These are phyloP conservation scores for Malus asiatica DNA, from an alignment of 306 rosid genomes.

Conservation along the genomic window DNA sequence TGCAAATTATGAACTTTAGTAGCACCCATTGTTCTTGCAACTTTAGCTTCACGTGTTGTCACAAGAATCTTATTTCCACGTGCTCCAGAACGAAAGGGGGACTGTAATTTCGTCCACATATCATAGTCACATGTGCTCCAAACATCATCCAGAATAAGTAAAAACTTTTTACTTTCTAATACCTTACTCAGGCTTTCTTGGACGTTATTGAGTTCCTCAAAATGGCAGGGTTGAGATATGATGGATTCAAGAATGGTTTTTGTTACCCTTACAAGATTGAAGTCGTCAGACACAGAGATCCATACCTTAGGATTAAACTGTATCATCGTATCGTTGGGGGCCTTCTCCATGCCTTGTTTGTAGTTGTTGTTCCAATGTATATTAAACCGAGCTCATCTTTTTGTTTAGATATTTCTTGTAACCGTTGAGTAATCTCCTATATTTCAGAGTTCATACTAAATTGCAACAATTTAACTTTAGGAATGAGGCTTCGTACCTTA, in stretches of 20 bases:
- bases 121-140: conserved; percentile 14
- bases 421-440: background rate
- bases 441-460: background rate
- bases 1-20: background rate
- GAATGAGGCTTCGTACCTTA: background rate
- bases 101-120: conserved; percentile 4
- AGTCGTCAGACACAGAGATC: background rate
- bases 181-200: background rate
- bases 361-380: background rate
- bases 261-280: background rate
- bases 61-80: conserved; percentile 16
- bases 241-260: background rate
- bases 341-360: background rate
- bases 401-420: background rate
- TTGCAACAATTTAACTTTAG: background rate
- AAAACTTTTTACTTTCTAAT: background rate
- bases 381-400: background rate
- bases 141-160: conserved; percentile 25
- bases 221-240: background rate
- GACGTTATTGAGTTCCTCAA: background rate
- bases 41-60: conserved; percentile 16
- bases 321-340: background rate
- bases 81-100: conserved; percentile 11
- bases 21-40: conserved; percentile 8
- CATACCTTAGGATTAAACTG: background rate